Evolutionary conservation across 179 eudicot genomes (phyloP).

Genomic region (Silene noctiflora): DNA sequence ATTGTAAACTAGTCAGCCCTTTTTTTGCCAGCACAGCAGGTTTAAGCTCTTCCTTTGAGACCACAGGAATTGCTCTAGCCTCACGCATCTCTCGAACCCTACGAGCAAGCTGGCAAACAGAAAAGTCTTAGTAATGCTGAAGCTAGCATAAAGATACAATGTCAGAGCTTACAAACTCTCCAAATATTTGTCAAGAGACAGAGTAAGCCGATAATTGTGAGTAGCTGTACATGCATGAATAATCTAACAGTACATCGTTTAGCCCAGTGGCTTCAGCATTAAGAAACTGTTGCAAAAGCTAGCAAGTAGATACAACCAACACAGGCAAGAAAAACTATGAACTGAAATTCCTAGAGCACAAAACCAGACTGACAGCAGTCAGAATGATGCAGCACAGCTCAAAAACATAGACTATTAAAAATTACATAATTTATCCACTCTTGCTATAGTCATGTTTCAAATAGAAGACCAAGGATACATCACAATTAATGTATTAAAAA

Average conservation of each 20-base stretch:
- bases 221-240: background rate
- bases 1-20: conserved; percentile 65
- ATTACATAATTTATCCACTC: background rate
- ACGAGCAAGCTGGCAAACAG: conserved; percentile 76
- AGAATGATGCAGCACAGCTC: background rate
- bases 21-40: conserved; percentile 53
- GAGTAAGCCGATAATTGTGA: background rate
- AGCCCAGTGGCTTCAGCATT: conserved; percentile 1
- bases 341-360: background rate
- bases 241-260: background rate
- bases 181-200: conserved; percentile 12
- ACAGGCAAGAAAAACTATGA: background rate
- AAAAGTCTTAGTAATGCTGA: conserved; percentile 15
- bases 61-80: conserved; percentile 63
- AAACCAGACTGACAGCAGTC: background rate
- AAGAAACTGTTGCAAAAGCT: background rate
- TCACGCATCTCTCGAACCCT: conserved; percentile 99
- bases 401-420: background rate
- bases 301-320: background rate
- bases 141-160: conserved; percentile 10
- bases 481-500: background rate
- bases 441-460: background rate
- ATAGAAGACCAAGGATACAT: background rate
- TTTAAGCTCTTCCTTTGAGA: conserved; percentile 56
- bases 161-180: conserved; percentile 3